These are phyloP conservation scores for Artemisia tridentata DNA, from an alignment of 129 eudicot genomes.

Conservation along the genomic window DNA sequence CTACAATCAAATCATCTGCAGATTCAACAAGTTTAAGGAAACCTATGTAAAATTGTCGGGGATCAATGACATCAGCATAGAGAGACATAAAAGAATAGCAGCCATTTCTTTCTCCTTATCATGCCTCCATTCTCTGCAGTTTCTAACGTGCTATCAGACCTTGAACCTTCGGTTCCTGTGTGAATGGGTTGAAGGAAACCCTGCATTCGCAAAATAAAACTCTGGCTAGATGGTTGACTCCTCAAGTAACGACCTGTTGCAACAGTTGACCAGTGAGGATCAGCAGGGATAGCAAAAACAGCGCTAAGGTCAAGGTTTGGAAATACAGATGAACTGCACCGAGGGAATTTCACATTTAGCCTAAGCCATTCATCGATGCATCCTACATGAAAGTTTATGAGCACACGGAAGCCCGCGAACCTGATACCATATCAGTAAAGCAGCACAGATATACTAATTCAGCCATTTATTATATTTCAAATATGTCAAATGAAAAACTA, in stretches of 20 bases:
- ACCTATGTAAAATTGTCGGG: constrained; percentile 78
- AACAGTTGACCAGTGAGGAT: constrained; percentile 46
- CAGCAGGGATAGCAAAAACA: constrained; percentile 60
- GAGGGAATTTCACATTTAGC: constrained; percentile 84
- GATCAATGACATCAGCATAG: constrained; percentile 72
- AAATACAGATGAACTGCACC: constrained; percentile 88
- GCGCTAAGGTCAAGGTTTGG: constrained; percentile 93
- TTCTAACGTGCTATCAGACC: constrained; percentile 41
- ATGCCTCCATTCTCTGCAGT: constrained; percentile 53
- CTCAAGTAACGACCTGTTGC: constrained; percentile 60
- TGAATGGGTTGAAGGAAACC: constrained; percentile 67
- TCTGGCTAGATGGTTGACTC: constrained; percentile 67
- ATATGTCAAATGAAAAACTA: background rate
- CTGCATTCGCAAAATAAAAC: constrained; percentile 70
- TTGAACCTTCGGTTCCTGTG: constrained; percentile 44
- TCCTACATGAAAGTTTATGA: constrained; percentile 89
- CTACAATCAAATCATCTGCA: constrained; percentile 79
- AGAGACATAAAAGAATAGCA: constrained; percentile 63
- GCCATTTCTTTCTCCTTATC: constrained; percentile 99
- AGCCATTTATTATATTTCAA: background rate
- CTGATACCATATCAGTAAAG: constrained; percentile 25
- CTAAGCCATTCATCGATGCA: constrained; percentile 97
- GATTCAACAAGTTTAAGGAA: constrained; percentile 77
- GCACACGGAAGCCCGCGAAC: constrained; percentile 99
- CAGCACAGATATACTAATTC: background rate